Percentiles rank a stretch among this genome's conserved stretches.
Conservation (phyloP, 208 protist genomes). For the Acanthamoeba triangularis region DNA sequence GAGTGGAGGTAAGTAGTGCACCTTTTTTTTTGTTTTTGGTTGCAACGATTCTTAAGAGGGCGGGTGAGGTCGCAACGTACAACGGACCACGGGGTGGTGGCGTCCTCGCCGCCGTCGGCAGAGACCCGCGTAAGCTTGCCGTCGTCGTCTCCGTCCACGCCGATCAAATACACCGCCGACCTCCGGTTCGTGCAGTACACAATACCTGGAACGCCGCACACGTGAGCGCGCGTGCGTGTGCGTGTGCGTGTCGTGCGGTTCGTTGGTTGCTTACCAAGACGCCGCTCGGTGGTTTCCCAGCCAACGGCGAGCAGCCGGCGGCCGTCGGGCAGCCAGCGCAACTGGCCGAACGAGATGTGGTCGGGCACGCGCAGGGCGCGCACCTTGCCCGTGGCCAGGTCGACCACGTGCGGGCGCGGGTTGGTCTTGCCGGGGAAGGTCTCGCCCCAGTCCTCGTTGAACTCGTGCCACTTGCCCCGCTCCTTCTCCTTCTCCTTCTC, state of each 20-base stretch:
- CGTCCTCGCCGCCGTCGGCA: neutral
- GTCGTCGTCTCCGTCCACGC: neutral
- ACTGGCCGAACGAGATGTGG: slow-evolving; percentile 27
- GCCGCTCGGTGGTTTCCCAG: slow-evolving; percentile 30
- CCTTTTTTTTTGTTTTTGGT: too few species aligned
- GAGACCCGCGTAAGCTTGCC: slow-evolving; percentile 5
- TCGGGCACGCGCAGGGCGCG: neutral
- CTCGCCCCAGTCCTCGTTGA: slow-evolving; percentile 64
- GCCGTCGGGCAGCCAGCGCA: slow-evolving; percentile 49
- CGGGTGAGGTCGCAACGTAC: neutral
- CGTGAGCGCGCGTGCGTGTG: neutral
- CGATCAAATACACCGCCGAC: slow-evolving; percentile 5
- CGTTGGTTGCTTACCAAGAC: neutral
- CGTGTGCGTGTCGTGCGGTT: too few species aligned
- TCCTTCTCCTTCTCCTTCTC: neutral
- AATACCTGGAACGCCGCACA: neutral
- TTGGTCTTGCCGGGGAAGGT: neutral
- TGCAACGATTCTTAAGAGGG: neutral
- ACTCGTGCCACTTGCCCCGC: slow-evolving; percentile 45
- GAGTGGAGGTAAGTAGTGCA: neutral
- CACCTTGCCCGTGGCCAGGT: slow-evolving; percentile 9
- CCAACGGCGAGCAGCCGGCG: neutral
- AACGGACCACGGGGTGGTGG: neutral
- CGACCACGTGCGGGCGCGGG: slow-evolving; percentile 38
- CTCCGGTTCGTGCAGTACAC: slow-evolving; percentile 48